Evolutionary conservation across 805 yeast species (phyloP).

Genomic region (Yamadazyma sp.): DNA sequence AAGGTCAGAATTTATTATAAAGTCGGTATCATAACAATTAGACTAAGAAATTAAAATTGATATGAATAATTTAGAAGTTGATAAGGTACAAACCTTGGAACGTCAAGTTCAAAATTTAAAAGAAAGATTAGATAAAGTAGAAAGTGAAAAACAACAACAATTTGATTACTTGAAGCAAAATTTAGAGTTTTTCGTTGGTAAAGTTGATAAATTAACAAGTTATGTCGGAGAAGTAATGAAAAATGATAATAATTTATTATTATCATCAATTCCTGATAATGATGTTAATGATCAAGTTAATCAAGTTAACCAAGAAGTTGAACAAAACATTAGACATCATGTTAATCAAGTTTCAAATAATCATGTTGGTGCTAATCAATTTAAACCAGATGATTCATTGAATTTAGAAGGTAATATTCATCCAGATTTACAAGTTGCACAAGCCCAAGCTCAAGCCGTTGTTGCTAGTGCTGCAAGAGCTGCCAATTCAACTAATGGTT

Average conservation of each 20-base stretch:
- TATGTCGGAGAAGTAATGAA: conserved; percentile 31
- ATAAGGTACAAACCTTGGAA: conserved; percentile 6
- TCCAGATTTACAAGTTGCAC: conserved; percentile 32
- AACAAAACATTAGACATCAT: conserved; percentile 19
- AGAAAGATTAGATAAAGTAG: conserved; percentile 19
- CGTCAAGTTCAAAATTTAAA: conserved; percentile 12
- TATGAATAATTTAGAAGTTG: conserved; percentile 7
- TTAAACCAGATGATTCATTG: conserved; percentile 12
- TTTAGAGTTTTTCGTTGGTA: conserved; percentile 34
- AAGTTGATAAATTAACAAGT: conserved; percentile 36
- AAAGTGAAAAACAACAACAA: conserved; percentile 31
- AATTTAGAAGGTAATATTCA: conserved; percentile 36
- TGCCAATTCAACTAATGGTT: conserved; percentile 7
- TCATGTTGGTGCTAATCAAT: conserved; percentile 1
- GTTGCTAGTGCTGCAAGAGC: conserved; percentile 17
- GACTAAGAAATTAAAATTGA: too few species aligned
- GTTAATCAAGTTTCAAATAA: conserved; percentile 8
- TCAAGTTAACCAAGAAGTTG: conserved; percentile 21
- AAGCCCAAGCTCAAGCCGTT: conserved; percentile 8
- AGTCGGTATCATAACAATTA: too few species aligned
- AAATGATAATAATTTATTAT: conserved; percentile 24
- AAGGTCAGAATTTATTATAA: too few species aligned
- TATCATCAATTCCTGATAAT: conserved; percentile 13
- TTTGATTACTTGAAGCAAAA: conserved; percentile 33
- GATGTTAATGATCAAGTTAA: conserved; percentile 17